Evolutionary conservation across 176 grass and related monocot genomes (phyloP).

Genomic region (Triticum turgidum): DNA sequence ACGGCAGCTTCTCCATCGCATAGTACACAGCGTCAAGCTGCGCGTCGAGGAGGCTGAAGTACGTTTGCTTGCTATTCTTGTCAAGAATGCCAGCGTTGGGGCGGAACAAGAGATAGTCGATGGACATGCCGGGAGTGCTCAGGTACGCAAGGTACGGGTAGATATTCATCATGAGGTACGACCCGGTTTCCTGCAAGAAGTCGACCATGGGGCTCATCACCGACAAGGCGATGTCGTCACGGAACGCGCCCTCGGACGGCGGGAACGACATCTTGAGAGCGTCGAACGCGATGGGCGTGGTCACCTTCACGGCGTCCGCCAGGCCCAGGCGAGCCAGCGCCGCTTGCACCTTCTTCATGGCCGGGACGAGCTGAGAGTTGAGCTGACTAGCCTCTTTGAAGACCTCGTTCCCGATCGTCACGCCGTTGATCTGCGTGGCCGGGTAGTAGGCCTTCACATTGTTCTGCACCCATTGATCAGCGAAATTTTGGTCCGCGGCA

Average conservation of each 20-base stretch:
- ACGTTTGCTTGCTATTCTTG: slow-evolving; percentile 6
- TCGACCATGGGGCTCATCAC: slow-evolving; percentile 69
- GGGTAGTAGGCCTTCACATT: slow-evolving; percentile 46
- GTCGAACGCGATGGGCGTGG: slow-evolving; percentile 42
- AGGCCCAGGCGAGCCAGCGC: slow-evolving; percentile 41
- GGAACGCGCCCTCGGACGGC: slow-evolving; percentile 46
- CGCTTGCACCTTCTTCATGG: slow-evolving; percentile 48
- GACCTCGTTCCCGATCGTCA: slow-evolving; percentile 74
- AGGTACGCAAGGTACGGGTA: slow-evolving; percentile 59
- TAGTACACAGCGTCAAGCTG: slow-evolving; percentile 58
- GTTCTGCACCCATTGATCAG: slow-evolving; percentile 38
- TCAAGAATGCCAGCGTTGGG: slow-evolving; percentile 39
- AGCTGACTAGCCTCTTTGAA: slow-evolving; percentile 35
- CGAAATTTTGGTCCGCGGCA: slow-evolving; percentile 25
- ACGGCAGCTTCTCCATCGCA: slow-evolving; percentile 29
- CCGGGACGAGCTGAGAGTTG: slow-evolving; percentile 21
- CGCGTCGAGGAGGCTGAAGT: slow-evolving; percentile 66
- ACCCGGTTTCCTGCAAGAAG: slow-evolving; percentile 44
- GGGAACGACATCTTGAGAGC: slow-evolving; percentile 48
- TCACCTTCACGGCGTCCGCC: slow-evolving; percentile 56
- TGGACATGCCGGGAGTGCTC: slow-evolving; percentile 17
- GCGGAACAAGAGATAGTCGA: slow-evolving; percentile 57
- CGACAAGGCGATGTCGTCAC: slow-evolving; percentile 37
- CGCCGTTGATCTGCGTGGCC: slow-evolving; percentile 44
- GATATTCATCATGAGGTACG: slow-evolving; percentile 56